These are phyloP conservation scores for Paraphaeosphaeria sporulosa DNA, from an alignment of 2,329 filamentous ascomycete species.

Conservation along the genomic window DNA sequence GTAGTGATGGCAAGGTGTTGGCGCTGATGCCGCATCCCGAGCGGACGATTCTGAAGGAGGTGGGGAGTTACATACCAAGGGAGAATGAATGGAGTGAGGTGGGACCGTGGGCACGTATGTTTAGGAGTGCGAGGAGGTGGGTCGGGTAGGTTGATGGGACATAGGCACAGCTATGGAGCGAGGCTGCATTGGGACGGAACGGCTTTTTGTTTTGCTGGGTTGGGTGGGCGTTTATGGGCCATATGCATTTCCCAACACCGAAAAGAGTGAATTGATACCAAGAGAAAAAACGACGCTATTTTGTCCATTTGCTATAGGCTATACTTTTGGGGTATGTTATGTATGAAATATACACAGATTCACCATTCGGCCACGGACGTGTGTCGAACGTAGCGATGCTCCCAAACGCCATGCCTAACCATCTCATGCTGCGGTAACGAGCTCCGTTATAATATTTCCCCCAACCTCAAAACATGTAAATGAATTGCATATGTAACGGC, in stretches of 20 bases:
- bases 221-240: not conserved
- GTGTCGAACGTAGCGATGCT: too few species aligned
- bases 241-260: not conserved
- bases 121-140: slow-evolving; percentile 88
- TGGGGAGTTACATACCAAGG: slow-evolving; percentile 77
- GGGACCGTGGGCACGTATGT: slow-evolving; percentile 85
- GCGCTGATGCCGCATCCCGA: slow-evolving; percentile 96
- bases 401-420: not conserved
- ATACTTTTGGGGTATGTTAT: not conserved
- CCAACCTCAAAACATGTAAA: not conserved
- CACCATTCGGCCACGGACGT: not conserved
- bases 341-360: not conserved
- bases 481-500: not conserved
- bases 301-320: not conserved
- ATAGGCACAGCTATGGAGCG: not conserved
- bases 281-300: not conserved
- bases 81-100: slow-evolving; percentile 78
- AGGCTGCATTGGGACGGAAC: slow-evolving; percentile 1
- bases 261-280: not conserved
- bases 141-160: slow-evolving; percentile 65
- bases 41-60: slow-evolving; percentile 82
- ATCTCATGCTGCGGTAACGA: not conserved
- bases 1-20: slow-evolving; percentile 78
- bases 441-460: not conserved
- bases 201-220: not conserved